Evolutionary conservation across 768 basidiomycete species (phyloP).

Genomic region (Pilatotrama ljubarskyi): DNA sequence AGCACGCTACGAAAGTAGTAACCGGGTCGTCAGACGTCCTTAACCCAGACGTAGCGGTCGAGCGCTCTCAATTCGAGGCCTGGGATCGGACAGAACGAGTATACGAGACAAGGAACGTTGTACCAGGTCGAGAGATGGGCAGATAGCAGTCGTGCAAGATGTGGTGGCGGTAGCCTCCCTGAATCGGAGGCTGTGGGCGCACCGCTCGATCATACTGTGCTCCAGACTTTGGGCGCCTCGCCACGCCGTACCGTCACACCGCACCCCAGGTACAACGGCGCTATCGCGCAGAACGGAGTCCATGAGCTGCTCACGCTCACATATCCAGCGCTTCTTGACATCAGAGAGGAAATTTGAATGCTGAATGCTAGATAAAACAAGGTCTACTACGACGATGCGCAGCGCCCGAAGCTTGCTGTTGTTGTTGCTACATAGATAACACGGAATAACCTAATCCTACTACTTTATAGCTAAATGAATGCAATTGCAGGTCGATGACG

Average conservation of each 20-base stretch:
- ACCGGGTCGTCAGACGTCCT: too few relatives aligned
- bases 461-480: conserved; percentile 3
- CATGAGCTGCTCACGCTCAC: too few relatives aligned
- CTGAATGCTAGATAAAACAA: neutral
- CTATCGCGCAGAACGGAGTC: too few relatives aligned
- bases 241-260: too few relatives aligned
- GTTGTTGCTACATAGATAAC: conserved; percentile 23
- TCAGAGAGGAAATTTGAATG: too few relatives aligned
- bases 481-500: neutral
- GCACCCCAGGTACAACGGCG: too few relatives aligned
- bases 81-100: neutral
- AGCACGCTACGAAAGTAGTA: too few relatives aligned
- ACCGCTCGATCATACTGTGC: conserved; percentile 8
- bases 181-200: conserved; percentile 8
- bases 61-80: too few relatives aligned
- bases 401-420: neutral
- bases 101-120: neutral
- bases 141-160: neutral
- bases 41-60: too few relatives aligned
- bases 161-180: conserved; percentile 6
- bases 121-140: neutral
- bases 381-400: neutral
- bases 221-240: neutral
- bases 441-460: conserved; percentile 19
- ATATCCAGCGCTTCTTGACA: too few relatives aligned